phyloP scores from a whole-genome alignment of 177 flowering plant species.

The Vitis hybrid region DNA sequence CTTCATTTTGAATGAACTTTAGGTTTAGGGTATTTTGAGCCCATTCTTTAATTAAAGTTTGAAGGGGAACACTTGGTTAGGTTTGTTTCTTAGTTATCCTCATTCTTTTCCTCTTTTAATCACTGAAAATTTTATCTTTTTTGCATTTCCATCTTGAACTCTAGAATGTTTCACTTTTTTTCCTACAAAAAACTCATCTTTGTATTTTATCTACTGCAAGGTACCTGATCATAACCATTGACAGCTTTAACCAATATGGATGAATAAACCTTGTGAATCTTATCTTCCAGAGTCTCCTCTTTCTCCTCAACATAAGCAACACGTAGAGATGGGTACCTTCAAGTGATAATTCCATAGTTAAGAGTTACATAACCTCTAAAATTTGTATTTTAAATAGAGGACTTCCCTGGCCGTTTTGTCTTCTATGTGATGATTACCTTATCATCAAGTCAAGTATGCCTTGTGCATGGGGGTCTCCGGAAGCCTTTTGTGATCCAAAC shows the following conservation, averaged over 20 bases:
- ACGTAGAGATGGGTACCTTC: slow-evolving; percentile 83
- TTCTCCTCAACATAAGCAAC: slow-evolving; percentile 97
- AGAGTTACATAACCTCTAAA: slow-evolving; percentile 1
- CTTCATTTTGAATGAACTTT: too few relatives aligned
- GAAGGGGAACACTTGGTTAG: too few relatives aligned
- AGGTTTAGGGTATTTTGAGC: too few relatives aligned
- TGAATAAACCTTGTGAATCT: slow-evolving; percentile 58
- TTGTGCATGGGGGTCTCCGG: slow-evolving; percentile 71
- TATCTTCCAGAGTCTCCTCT: slow-evolving; percentile 45
- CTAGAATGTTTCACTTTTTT: too few relatives aligned
- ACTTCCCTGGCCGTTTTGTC: not conserved
- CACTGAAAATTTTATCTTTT: too few relatives aligned
- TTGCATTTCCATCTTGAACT: too few relatives aligned
- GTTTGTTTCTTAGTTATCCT: too few relatives aligned
- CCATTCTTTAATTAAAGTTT: too few relatives aligned
- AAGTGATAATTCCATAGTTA: slow-evolving; percentile 13
- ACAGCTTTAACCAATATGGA: slow-evolving; percentile 78
- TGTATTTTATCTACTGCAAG: too few relatives aligned
- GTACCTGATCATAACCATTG: slow-evolving; percentile 77
- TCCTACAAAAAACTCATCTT: too few relatives aligned
- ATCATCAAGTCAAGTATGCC: slow-evolving; percentile 81
- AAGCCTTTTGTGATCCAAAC: slow-evolving; percentile 71
- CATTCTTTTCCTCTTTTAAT: too few relatives aligned
- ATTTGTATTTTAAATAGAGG: not conserved
- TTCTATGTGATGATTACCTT: slow-evolving; percentile 37